Base-by-base conservation (phyloP, 805 yeast species). In the Torulaspora quercuum region DNA sequence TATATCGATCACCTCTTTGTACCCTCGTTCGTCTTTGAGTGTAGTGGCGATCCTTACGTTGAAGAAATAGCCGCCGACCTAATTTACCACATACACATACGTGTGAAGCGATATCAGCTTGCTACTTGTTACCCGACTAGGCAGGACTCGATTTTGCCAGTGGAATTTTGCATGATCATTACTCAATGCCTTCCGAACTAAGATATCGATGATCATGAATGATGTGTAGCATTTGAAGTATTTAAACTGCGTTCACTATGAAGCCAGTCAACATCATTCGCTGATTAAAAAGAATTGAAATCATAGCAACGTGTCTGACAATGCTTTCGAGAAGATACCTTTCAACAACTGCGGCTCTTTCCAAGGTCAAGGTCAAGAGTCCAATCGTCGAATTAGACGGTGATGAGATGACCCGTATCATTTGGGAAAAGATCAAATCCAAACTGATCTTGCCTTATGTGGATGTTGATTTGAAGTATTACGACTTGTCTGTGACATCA, bases 341-440 rank as follows among this genome's bases (percentile, higher is more conserved):
- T 15, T 46, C 59, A 10, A 52, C 67, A 5, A 34, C 57, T 12
- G 29, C 52, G 6, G 31, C 50, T 8, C 48, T 67, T n/a, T 59
- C 61, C 37, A 82, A 82, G 58, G 78, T 83, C 58, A 76, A 76
- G 51, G 89, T 83, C 29, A 73, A 75, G 53, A 75, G 70, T 37
- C 90, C 90, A 29, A 68, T 83, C 44, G 92, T 83, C 39, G 92
- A 83, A 49, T 59, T 83, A 56, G 89, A 82, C 54, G 92, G 92
- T 52, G 92, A 83, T 61, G 92, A 83, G 61, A 82, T 81, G 90
- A 83, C 92, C 46, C 70, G 90, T 61, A 82, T 83, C 55, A 83
- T 83, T 60, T 83, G 92, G 92, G 72, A 76, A 45, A 68, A 75
- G 52, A 83, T 83, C 65, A 82, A 81, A 61, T 74, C 72, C 42